Conservation (phyloP, 1,139 yeast species). For the Candida smagusa region DNA sequence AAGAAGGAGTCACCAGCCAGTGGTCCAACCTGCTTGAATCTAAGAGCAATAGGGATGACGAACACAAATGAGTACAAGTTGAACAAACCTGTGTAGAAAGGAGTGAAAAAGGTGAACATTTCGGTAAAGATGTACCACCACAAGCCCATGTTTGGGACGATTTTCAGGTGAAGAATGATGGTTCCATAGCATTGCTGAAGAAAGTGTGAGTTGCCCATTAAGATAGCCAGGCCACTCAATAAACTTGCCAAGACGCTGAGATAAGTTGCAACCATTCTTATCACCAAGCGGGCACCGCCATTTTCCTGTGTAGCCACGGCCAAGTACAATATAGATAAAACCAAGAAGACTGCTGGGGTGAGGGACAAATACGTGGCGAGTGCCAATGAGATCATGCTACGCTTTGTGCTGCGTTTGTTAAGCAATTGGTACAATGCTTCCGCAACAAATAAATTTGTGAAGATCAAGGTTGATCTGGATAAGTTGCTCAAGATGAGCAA, state of each 20-base stretch:
- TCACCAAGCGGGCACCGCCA: constrained; percentile 13
- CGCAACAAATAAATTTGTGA: constrained; percentile 57
- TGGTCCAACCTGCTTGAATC: constrained; percentile 44
- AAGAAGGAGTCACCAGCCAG: constrained; percentile 54
- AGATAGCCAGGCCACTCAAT: constrained; percentile 27
- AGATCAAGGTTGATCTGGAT: constrained; percentile 63
- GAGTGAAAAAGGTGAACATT: constrained; percentile 84
- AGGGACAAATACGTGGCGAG: constrained; percentile 63
- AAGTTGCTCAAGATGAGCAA: constrained; percentile 63
- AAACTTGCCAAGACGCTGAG: constrained; percentile 29
- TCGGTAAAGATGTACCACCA: constrained; percentile 99
- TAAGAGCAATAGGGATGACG: constrained; percentile 68
- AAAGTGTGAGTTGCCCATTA: constrained; percentile 40
- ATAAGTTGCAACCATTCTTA: constrained; percentile 24
- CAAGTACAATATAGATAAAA: constrained; percentile 52
- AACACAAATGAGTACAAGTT: constrained; percentile 71
- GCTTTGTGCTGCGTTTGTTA: constrained; percentile 31
- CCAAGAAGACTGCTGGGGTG: constrained; percentile 51
- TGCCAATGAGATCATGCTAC: constrained; percentile 55
- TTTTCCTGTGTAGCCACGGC: constrained; percentile 11
- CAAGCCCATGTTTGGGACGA: constrained; percentile 82
- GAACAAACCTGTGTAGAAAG: constrained; percentile 81
- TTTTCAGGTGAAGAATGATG: constrained; percentile 58
- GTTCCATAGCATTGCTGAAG: constrained; percentile 61
- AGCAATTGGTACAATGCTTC: constrained; percentile 50